Conservation (phyloP, 2,329 filamentous ascomycete species). For the Colletotrichum neosansevieriae region DNA sequence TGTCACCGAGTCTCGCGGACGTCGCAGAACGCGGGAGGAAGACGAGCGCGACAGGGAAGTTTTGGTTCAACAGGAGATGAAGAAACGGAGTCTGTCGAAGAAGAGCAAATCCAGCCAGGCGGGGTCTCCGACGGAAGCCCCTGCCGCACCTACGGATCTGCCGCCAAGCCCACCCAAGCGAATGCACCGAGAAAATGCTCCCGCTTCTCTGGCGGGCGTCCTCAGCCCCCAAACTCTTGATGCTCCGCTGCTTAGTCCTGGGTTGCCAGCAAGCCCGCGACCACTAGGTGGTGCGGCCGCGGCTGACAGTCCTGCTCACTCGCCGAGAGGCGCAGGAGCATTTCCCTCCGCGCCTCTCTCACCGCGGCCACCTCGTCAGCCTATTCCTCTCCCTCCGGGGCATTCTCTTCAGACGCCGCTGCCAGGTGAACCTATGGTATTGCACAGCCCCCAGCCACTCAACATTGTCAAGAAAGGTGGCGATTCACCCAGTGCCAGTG, state of each 20-base stretch:
- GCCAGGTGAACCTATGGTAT: constrained; percentile 46
- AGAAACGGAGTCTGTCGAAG: constrained; percentile 78
- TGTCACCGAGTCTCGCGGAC: constrained; percentile 73
- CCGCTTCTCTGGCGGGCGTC: constrained; percentile 66
- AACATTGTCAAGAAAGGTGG: constrained; percentile 52
- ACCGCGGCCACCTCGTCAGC: constrained; percentile 78
- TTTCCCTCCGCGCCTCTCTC: constrained; percentile 70
- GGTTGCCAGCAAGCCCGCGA: constrained; percentile 70
- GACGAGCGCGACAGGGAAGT: constrained; percentile 84
- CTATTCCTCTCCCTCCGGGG: constrained; percentile 78
- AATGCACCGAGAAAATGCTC: constrained; percentile 52
- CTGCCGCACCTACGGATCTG: constrained; percentile 47
- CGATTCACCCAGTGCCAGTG: constrained; percentile 44
- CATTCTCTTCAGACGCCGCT: constrained; percentile 72
- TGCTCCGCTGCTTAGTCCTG: constrained; percentile 67
- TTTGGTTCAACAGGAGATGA: constrained; percentile 74
- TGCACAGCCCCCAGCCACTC: constrained; percentile 57
- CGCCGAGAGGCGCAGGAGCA: constrained; percentile 64
- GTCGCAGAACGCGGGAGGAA: constrained; percentile 87
- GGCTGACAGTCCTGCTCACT: constrained; percentile 58
- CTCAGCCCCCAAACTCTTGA: constrained; percentile 54
- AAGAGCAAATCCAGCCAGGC: constrained; percentile 70
- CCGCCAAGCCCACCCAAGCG: constrained; percentile 54
- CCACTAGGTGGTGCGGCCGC: constrained; percentile 54
- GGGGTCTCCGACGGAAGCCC: constrained; percentile 56